Evolutionary conservation across 106 monocot species (phyloP).

Genomic region (Narthecium ossifragum): DNA sequence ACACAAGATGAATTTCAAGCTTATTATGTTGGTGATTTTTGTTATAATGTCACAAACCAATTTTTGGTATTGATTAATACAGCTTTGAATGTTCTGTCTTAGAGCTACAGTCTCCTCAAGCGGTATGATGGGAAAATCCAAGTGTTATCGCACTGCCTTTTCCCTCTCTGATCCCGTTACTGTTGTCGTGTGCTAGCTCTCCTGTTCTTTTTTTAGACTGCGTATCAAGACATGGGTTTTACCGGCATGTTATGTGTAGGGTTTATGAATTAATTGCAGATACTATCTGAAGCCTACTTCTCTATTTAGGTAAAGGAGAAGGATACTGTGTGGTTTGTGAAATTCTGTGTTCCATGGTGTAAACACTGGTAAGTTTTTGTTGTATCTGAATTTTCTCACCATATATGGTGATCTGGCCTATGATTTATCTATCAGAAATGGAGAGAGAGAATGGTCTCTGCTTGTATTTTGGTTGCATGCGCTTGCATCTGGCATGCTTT

Average conservation of each 20-base stretch:
- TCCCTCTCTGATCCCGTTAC: background rate
- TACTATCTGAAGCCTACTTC: background rate
- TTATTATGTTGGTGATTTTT: no score
- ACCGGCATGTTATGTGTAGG: background rate
- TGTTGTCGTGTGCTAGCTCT: background rate
- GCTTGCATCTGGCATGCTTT: background rate
- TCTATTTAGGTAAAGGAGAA: conserved; percentile 78
- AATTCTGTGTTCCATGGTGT: conserved; percentile 99
- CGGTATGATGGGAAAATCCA: background rate
- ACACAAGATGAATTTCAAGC: no score
- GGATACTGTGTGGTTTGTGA: conserved; percentile 90
- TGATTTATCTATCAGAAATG: no score
- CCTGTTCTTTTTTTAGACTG: background rate
- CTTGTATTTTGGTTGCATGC: background rate
- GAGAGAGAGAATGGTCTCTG: no score
- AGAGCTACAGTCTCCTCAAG: no score
- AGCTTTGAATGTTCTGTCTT: no score
- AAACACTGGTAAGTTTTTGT: conserved; percentile 69
- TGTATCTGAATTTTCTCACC: background rate
- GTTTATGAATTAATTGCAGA: background rate
- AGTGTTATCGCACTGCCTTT: background rate
- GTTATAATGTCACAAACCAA: no score
- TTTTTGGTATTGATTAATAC: no score
- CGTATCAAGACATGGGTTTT: background rate
- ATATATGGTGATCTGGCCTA: no score